phyloP scores from a whole-genome alignment of 495 filamentous ascomycete species.

The Cryomyces minteri region DNA sequence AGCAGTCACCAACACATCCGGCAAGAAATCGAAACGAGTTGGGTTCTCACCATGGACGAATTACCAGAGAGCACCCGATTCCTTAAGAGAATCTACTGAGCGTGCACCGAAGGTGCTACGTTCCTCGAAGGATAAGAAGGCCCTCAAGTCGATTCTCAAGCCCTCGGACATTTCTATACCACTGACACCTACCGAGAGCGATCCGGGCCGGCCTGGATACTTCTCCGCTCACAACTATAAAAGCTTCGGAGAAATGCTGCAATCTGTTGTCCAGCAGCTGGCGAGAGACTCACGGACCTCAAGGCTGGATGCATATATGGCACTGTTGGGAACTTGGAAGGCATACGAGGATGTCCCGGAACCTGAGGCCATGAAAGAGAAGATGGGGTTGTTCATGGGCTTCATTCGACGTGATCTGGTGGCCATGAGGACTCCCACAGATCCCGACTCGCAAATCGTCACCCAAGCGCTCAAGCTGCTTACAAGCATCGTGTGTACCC shows the following conservation, averaged over 20 bases:
- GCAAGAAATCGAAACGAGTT: constrained; percentile 38
- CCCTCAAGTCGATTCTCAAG: constrained; percentile 80
- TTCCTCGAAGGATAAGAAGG: constrained; percentile 45
- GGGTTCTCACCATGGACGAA: constrained; percentile 43
- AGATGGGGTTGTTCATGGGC: constrained; percentile 52
- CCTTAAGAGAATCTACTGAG: constrained; percentile 9
- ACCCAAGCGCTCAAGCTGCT: constrained; percentile 62
- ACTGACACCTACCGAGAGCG: constrained; percentile 14
- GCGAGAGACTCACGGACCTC: constrained; percentile 46
- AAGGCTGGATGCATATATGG: constrained; percentile 72
- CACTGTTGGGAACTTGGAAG: constrained; percentile 54
- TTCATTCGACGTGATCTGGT: constrained; percentile 67
- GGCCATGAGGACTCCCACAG: constrained; percentile 20
- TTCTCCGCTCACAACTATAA: constrained; percentile 18
- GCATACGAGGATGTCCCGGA: constrained; percentile 43
- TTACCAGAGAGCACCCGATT: constrained; percentile 36
- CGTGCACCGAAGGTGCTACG: constrained; percentile 29
- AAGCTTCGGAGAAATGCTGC: constrained; percentile 55
- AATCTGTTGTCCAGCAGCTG: constrained; percentile 63
- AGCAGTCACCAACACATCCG: constrained; percentile 19
- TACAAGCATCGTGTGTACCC: constrained; percentile 49
- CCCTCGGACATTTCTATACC: constrained; percentile 27
- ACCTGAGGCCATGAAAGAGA: constrained; percentile 53
- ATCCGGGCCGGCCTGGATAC: constrained; percentile 9
- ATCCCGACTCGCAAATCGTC: constrained; percentile 39